A percentile compares a stretch with the other conserved stretches of the same genome.
phyloP scores from a whole-genome alignment of 441 rosid species.

The Omphalea diandra region DNA sequence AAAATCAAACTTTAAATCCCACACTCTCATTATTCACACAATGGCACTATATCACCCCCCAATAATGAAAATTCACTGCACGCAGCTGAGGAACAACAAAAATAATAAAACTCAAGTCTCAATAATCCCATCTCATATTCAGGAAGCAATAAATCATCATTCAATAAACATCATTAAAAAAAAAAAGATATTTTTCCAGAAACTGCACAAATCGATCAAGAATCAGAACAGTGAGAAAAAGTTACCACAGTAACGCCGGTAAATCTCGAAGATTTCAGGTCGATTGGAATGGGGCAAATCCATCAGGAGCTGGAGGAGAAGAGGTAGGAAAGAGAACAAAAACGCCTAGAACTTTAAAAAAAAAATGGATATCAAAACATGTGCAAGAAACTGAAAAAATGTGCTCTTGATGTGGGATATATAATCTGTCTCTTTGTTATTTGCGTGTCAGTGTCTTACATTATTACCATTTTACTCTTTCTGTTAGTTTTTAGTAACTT shows the following conservation, averaged over 20 bases:
- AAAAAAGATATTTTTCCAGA: background rate
- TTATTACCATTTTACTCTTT: background rate
- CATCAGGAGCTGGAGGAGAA: constrained; percentile 34
- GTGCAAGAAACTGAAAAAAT: no score
- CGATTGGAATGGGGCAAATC: constrained; percentile 40
- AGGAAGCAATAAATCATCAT: background rate
- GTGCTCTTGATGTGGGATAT: no score
- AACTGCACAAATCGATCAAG: constrained; percentile 17
- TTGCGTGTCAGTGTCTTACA: constrained; percentile 4
- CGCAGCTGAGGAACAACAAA: background rate
- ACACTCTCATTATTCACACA: background rate
- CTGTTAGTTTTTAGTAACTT: background rate
- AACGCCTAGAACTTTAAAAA: constrained; percentile 10
- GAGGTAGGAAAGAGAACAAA: background rate
- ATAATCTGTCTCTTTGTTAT: no score
- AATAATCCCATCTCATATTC: background rate
- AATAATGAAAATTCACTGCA: background rate
- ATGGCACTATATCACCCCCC: background rate
- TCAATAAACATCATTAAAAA: background rate
- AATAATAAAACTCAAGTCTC: background rate
- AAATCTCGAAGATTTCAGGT: constrained; percentile 58
- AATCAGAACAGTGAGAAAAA: background rate
- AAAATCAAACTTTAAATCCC: background rate
- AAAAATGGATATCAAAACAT: background rate
- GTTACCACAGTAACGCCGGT: constrained; percentile 60